Base-by-base conservation (phyloP, 805 yeast species). In the Pichia paraexigua region DNA sequence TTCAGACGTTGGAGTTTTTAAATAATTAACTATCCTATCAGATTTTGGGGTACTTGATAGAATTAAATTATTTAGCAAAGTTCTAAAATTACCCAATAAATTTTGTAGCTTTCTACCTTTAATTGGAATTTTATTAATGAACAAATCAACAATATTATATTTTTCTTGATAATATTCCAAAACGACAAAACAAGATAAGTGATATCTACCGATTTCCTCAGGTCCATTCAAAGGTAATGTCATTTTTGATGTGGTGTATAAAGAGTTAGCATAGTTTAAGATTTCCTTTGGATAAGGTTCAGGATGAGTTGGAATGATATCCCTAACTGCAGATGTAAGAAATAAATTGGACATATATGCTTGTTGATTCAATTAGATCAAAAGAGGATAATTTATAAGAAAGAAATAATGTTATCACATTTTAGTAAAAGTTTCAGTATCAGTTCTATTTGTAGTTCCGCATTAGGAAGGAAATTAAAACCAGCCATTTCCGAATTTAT, bases 201-300 rank as follows among this genome's bases (percentile, higher is more conserved):
- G 91, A 50, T 74, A 75, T 49, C 92, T 69, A 1, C 88, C 89
- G 2, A 77, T 69, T 56, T 85, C 91, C 48, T 80, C 78, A 41
- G 72, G 72, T 25, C 74, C 73, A 15, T 78, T 74, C 22, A 85
- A 63, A 1, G 61, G 60, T 32, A 67, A 63, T 53, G 77, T 76
- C 44, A 75, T 73, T 51, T 72, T 78, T n/a, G 84, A 70, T 21
- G 84, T 74, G 1, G 76, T 64, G 59, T 82, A 80, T 15, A 81
- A 60, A 3, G 76, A 71, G 37, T 68, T 76, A 7, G 76, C 63
- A 61, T 67, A 67, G 20, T 71, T 61, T 13, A 71, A 59, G 30
- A 80, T 61, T 42, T 67, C 63, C 8, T 66, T 62, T 0, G 83
- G 82, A 37, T 69, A 64, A 4, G 74, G 72, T 2, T 71, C 76